Conservation (phyloP, 257 asterid genomes). For the Eustoma russellianum region DNA sequence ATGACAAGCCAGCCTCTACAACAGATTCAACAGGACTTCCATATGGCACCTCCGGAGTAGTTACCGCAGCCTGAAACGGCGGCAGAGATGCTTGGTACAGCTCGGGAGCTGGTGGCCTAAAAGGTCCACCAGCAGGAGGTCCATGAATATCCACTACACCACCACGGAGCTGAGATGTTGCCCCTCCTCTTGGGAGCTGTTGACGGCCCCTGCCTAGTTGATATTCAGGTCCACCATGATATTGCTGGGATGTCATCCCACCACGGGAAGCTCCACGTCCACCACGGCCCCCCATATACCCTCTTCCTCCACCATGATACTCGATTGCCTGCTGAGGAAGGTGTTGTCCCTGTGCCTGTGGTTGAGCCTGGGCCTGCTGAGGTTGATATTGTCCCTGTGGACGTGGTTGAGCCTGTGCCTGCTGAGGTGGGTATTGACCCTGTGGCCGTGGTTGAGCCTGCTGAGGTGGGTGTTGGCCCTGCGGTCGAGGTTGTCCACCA, state of each 20-base stretch:
- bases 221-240: constrained; percentile 26
- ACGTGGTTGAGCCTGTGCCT: constrained; percentile 24
- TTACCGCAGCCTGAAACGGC: constrained; percentile 40
- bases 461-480: constrained; percentile 35
- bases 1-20: constrained; percentile 46
- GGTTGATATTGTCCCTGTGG: constrained; percentile 24
- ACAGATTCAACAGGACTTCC: constrained; percentile 30
- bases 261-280: constrained; percentile 18
- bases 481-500: constrained; percentile 34
- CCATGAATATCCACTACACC: constrained; percentile 34
- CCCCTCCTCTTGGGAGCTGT: constrained; percentile 41
- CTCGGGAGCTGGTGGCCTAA: constrained; percentile 76
- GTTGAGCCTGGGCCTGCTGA: constrained; percentile 28
- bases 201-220: constrained; percentile 34
- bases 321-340: constrained; percentile 12
- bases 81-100: constrained; percentile 91
- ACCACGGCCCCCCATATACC: constrained; percentile 9
- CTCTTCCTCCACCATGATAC: constrained; percentile 19
- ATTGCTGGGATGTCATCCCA: constrained; percentile 24
- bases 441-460: constrained; percentile 32
- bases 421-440: constrained; percentile 28
- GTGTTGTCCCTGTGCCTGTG: constrained; percentile 32
- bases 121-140: constrained; percentile 62
- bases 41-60: constrained; percentile 31
- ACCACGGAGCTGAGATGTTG: constrained; percentile 44